A percentile compares a stretch with the other conserved stretches of the same genome.
Evolutionary conservation across 257 asterid species (phyloP).

Genomic region (Nicotiana attenuata): DNA sequence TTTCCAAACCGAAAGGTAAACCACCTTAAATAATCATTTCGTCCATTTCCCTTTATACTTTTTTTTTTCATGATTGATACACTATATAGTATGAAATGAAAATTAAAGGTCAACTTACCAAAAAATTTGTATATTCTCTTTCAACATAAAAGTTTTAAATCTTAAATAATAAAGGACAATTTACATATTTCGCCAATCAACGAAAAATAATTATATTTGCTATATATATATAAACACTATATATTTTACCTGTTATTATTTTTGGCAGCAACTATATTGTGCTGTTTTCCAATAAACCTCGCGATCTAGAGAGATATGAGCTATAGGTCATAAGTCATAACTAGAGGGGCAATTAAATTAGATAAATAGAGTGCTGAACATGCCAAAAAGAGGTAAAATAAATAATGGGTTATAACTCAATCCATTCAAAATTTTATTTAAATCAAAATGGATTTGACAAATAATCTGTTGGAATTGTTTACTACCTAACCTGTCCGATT

Average conservation of each 20-base stretch:
- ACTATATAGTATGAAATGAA: neutral
- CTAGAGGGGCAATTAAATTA: no score
- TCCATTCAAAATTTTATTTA: neutral
- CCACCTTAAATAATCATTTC: constrained; percentile 17
- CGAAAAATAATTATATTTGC: no score
- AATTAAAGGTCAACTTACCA: neutral
- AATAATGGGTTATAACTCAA: neutral
- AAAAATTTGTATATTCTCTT: neutral
- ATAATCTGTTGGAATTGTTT: no score
- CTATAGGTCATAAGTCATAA: no score
- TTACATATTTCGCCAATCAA: no score
- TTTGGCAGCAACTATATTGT: no score
- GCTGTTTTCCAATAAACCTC: no score
- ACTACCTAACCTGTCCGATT: no score
- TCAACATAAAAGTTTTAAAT: neutral
- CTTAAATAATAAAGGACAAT: neutral
- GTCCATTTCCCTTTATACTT: neutral
- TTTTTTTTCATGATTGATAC: neutral
- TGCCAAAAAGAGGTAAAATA: neutral
- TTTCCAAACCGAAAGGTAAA: constrained; percentile 26
- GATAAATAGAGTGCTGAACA: neutral
- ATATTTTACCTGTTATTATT: no score
- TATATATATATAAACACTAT: no score
- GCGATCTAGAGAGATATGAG: no score
- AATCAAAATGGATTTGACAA: no score